Evolutionary conservation across 2,329 filamentous ascomycete species (phyloP), one percentile per base, ranked within the genome.

Genomic region (Exophiala sp.): DNA sequence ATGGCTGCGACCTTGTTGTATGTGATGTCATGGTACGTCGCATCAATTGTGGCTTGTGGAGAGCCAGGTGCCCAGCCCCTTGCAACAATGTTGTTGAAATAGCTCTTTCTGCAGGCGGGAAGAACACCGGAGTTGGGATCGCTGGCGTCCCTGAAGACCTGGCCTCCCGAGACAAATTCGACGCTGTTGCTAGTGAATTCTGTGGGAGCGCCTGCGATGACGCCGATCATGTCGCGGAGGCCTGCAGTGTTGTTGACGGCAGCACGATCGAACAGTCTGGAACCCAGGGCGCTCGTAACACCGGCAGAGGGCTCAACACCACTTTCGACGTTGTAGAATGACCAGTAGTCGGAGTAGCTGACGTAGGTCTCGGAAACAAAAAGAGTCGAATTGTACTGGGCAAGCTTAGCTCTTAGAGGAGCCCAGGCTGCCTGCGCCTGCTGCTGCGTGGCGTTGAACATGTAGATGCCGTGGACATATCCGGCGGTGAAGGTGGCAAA

Each of bases 101-200:
- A 68, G 0, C 75, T 69, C 10, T 61, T 73, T 12, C 80, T 70
- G 78, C 79, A 84, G 0, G 77, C 76, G 0, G 79, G 78, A 35
- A 75, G 74, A 2, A 79, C 71, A 0, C 78, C 68, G 29, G 77
- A 75, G 39, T 78, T 62, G 0, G 68, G 65, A 1, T 78, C 78
- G 33, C 72, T 72, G 0, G 68, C 68, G 1, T 69, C 65, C 36
- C 71, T 69, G n/a, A 72, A 60, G 0, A 69, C 61, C 1, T 64
- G 61, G 0, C 68, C 64, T 0, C 72, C 71, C 1, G 63, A 59
- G 46, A 72, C 68, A 2, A 77, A 61, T 0, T 75, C 74, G 9
- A 69, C 59, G 2, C 66, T 67, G 2, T 76, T 64, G 3, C 56
- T 59, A 1, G 65, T 65, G 29, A 55, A 61, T 47, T 68, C 39